A percentile compares a stretch with the other conserved stretches of the same genome.
phyloP scores from a whole-genome alignment of 306 rosid species.

The Citrullus mucosospermus region DNA sequence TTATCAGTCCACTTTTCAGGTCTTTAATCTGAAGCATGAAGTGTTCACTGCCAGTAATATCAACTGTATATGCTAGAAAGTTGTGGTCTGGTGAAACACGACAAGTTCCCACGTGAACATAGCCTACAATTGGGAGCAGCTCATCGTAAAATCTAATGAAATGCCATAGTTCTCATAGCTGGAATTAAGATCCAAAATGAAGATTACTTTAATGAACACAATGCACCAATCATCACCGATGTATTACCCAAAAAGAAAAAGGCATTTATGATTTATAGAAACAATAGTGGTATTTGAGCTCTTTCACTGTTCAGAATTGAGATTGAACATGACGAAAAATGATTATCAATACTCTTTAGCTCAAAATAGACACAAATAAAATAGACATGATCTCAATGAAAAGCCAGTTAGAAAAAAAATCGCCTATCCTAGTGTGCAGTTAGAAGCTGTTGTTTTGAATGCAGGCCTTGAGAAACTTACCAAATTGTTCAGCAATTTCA shows the following conservation, averaged over 20 bases:
- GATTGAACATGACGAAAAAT: neutral
- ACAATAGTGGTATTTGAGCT: neutral
- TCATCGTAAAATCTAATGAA: neutral
- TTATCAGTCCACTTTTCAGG: constrained; percentile 44
- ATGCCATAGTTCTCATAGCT: neutral
- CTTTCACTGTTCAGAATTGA: neutral
- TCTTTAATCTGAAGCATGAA: constrained; percentile 76
- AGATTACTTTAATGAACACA: neutral
- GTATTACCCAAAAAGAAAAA: neutral
- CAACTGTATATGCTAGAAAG: constrained; percentile 76
- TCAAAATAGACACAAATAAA: neutral
- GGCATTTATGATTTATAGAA: neutral
- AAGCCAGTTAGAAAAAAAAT: neutral
- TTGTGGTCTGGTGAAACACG: constrained; percentile 77
- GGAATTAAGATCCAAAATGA: neutral
- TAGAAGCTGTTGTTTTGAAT: neutral
- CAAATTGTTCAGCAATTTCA: constrained; percentile 65
- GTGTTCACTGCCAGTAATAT: constrained; percentile 56
- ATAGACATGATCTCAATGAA: neutral
- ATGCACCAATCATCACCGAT: neutral
- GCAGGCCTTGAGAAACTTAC: constrained; percentile 20
- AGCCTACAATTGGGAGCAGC: constrained; percentile 38
- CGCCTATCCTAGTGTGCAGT: neutral
- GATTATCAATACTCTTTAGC: neutral
- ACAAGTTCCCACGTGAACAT: constrained; percentile 87